A percentile compares a stretch with the other conserved stretches of the same genome.
Conservation (phyloP, 2,329 filamentous ascomycete genomes). For the Ophiostoma montium region DNA sequence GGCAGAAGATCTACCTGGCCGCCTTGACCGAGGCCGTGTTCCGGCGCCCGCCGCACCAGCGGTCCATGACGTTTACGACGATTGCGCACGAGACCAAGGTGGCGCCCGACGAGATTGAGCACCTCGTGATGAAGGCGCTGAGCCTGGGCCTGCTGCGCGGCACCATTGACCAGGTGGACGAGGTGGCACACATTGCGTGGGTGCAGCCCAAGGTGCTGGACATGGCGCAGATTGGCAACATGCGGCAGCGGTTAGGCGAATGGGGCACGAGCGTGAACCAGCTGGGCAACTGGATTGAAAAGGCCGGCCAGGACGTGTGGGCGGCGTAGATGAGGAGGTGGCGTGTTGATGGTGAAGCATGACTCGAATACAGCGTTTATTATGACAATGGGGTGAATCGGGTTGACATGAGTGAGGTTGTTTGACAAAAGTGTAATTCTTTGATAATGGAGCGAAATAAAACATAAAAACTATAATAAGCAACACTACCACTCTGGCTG, state of each 20-base stretch:
- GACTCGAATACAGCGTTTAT: too few species aligned
- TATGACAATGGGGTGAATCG: too few species aligned
- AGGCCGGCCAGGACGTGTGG: slow-evolving; percentile 89
- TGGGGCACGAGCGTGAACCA: slow-evolving; percentile 96
- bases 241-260: slow-evolving; percentile 75
- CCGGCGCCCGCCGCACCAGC: slow-evolving; percentile 86
- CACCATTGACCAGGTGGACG: slow-evolving; percentile 90
- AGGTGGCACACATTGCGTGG: slow-evolving; percentile 93
- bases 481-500: slow-evolving; percentile 8
- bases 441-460: background rate
- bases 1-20: slow-evolving; percentile 96
- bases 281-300: slow-evolving; percentile 93
- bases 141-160: slow-evolving; percentile 81
- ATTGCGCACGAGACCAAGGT: slow-evolving; percentile 92
- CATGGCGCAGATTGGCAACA: slow-evolving; percentile 85
- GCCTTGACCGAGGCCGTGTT: slow-evolving; percentile 94
- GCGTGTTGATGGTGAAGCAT: background rate
- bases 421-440: too few species aligned
- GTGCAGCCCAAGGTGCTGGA: slow-evolving; percentile 97
- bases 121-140: slow-evolving; percentile 97
- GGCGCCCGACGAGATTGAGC: slow-evolving; percentile 81
- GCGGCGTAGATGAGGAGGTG: slow-evolving; percentile 46
- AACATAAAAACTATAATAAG: background rate
- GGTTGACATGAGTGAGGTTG: too few species aligned
- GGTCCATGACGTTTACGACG: slow-evolving; percentile 79